Base-by-base conservation (phyloP, 1,284 basidiomycete genomes). In the Anthracocystis panici-leucophaei region DNA sequence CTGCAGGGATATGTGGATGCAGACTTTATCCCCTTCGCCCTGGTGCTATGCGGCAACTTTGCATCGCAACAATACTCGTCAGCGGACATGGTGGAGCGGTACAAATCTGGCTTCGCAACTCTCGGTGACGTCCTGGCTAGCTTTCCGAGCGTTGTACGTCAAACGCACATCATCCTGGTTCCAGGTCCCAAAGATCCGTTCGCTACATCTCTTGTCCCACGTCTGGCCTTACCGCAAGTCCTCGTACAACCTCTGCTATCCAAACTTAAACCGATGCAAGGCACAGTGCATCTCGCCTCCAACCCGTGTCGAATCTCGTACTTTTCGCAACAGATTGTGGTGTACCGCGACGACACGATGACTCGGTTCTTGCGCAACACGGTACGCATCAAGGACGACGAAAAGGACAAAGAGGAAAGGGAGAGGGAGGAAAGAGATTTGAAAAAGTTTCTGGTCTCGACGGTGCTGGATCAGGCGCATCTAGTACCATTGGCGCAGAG, bases 251-350 rank as follows among this genome's bases (percentile, higher is more conserved):
- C 65, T 14, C 65, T 85, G 14, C 41, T 72, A 44, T 48, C 53
- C 27, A 69, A 65, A n/a, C 53, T 80, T 20, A 68, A 50, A 11
- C 38, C 57, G 12, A 57, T 70, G 29, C 58, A 52, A 7, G 67
- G 41, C 21, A 75, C 67, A 4, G 52, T 84, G 11, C 80, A 83
- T 78, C 92, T 99, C 80, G 91, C 91, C 0, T 92, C 91, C 51
- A 98, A 99, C 85, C 97, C 97, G 1, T 97, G 94, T 85, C 91
- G 97, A 8, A 90, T 99, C 80, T 92, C 93, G 77, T 98, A 97
- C 86, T 97, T 96, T 83, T 91, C 93, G 31, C 95, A 98, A 83
- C 97, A 99, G 86, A 91, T 99, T 48, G 95, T 99, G 41, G 87
- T 99, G 23, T 97, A 92, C 83, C 88, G 97, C 57, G 95, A 99